Conservation (phyloP, 257 asterid genomes). For the Capsicum rhomboideum region DNA sequence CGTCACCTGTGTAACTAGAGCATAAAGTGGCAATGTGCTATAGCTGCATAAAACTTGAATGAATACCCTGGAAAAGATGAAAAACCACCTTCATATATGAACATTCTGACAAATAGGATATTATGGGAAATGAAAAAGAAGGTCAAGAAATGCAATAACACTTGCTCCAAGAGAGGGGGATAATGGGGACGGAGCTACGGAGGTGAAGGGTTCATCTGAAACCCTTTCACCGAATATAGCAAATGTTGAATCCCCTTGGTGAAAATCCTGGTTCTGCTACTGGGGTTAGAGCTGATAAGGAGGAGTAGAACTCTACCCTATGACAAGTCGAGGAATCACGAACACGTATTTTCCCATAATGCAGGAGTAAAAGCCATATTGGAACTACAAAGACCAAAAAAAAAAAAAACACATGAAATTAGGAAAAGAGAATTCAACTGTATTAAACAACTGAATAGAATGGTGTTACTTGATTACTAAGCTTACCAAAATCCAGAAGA, state of each 20-base stretch:
- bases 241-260: too few relatives aligned
- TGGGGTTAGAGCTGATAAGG: not conserved
- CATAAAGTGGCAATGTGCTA: conserved; percentile 87
- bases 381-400: conserved; percentile 33
- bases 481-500: conserved; percentile 53
- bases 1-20: conserved; percentile 86
- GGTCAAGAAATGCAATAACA: not conserved
- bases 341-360: conserved; percentile 76
- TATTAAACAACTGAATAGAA: not conserved
- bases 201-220: not conserved
- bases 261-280: not conserved
- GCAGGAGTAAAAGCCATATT: conserved; percentile 83
- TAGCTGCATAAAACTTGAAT: conserved; percentile 91
- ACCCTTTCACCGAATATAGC: not conserved
- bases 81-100: conserved; percentile 1
- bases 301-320: conserved; percentile 46
- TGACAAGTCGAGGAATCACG: conserved; percentile 72
- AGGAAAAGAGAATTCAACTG: not conserved
- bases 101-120: not conserved
- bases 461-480: not conserved
- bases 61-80: conserved; percentile 42
- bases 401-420: not conserved
- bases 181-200: too few relatives aligned
- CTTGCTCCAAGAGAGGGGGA: too few relatives aligned
- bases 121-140: not conserved